A percentile compares a stretch with the other conserved stretches of the same genome.
Conservation (phyloP, 768 basidiomycete genomes). For the Phaeotremella fagi region DNA sequence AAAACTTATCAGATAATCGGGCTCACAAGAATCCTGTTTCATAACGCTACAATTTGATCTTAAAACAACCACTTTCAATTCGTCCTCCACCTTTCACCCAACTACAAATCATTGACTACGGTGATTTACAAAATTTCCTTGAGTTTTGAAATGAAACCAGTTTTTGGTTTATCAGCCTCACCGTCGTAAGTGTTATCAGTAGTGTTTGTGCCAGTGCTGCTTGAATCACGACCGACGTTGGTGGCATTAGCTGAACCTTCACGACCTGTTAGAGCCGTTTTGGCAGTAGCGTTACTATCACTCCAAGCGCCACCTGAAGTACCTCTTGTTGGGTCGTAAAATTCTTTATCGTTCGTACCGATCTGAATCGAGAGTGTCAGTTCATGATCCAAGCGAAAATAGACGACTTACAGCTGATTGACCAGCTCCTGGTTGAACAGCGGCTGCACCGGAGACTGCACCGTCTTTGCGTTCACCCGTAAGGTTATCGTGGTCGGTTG, state of each 20-base stretch:
- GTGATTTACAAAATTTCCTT: conserved; percentile 22
- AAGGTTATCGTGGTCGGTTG: neutral
- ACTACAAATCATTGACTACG: too few species aligned
- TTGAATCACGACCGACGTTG: conserved; percentile 30
- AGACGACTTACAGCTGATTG: neutral
- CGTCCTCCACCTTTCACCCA: too few species aligned
- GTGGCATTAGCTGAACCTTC: conserved; percentile 29
- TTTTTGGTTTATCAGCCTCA: conserved; percentile 7
- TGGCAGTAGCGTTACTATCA: conserved; percentile 25
- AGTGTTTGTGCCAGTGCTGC: conserved; percentile 4
- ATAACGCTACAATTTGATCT: too few species aligned
- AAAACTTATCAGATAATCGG: too few species aligned
- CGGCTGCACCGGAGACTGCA: neutral
- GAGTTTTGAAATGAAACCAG: conserved; percentile 25
- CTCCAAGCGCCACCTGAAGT: conserved; percentile 29
- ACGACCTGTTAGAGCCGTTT: conserved; percentile 38
- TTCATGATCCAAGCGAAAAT: neutral
- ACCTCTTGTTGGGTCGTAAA: conserved; percentile 17
- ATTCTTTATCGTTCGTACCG: conserved; percentile 35
- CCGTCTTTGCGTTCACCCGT: neutral
- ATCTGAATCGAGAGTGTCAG: conserved; percentile 9
- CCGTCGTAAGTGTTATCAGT: neutral
- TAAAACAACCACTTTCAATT: too few species aligned
- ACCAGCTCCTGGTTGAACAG: neutral
- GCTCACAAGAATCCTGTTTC: too few species aligned